These are phyloP conservation scores for Huntiella decipiens DNA, from an alignment of 2,329 filamentous ascomycete genomes.

Conservation along the genomic window DNA sequence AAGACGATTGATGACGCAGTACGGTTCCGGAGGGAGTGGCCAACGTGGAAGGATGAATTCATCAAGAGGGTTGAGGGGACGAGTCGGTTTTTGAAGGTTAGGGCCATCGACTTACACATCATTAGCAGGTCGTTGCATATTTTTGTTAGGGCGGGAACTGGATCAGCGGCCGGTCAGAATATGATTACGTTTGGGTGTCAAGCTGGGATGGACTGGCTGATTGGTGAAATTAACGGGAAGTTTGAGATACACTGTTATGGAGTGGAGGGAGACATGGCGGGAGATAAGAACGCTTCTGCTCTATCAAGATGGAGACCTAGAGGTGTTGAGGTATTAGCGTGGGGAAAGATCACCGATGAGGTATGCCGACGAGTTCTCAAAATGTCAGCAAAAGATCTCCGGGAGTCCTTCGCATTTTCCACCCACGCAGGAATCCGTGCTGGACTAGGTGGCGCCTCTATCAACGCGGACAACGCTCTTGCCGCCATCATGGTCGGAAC, in stretches of 20 bases:
- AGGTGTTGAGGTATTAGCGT: conserved; percentile 4
- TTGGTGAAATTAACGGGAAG: background rate
- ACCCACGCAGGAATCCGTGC: background rate
- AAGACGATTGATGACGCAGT: background rate
- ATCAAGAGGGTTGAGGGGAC: background rate
- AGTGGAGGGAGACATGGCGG: background rate
- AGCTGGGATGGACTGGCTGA: background rate
- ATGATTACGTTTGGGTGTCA: conserved; percentile 2
- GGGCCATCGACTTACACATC: background rate
- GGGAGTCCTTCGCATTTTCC: background rate
- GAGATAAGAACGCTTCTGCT: background rate
- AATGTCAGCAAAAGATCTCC: background rate
- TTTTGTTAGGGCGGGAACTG: background rate
- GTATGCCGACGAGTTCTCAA: background rate
- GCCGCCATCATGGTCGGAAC: conserved; percentile 1
- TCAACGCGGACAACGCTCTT: conserved; percentile 2
- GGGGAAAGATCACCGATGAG: conserved; percentile 4
- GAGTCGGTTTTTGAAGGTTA: conserved; percentile 1
- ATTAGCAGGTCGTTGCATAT: background rate
- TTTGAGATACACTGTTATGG: background rate
- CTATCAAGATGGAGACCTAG: background rate
- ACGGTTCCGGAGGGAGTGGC: conserved; percentile 2
- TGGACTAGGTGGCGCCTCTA: background rate
- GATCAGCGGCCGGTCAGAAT: conserved; percentile 4
- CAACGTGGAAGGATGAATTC: background rate